Evolutionary conservation across 306 rosid species (phyloP).

Genomic region (Cercis canadensis): DNA sequence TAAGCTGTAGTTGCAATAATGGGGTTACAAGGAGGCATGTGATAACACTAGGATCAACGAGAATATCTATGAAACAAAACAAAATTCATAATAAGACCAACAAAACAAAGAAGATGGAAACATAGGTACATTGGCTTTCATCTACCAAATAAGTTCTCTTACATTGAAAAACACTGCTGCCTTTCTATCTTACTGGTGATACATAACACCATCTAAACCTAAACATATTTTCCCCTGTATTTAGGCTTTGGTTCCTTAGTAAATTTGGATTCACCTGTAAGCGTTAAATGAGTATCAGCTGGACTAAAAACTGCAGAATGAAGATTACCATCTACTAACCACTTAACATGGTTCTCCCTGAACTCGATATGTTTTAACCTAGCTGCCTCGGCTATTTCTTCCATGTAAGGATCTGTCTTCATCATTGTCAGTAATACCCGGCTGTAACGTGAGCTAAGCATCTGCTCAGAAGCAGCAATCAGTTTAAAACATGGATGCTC

Average conservation of each 20-base stretch:
- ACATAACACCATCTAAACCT: slow-evolving; percentile 29
- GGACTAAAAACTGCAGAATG: slow-evolving; percentile 93
- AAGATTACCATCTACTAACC: slow-evolving; percentile 97
- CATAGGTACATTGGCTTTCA: slow-evolving; percentile 15
- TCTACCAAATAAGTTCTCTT: neutral
- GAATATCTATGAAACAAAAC: slow-evolving; percentile 15
- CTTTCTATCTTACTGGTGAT: slow-evolving; percentile 18
- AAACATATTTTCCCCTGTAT: slow-evolving; percentile 93
- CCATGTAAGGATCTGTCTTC: slow-evolving; percentile 69
- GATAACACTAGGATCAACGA: no score
- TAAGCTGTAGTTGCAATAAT: no score
- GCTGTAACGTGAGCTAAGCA: slow-evolving; percentile 89
- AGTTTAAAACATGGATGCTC: slow-evolving; percentile 80
- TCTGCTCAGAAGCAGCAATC: slow-evolving; percentile 82
- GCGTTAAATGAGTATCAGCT: slow-evolving; percentile 44
- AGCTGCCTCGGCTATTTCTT: slow-evolving; percentile 79
- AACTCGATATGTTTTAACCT: slow-evolving; percentile 69
- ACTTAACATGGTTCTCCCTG: slow-evolving; percentile 86
- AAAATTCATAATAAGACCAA: slow-evolving; percentile 15
- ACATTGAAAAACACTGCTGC: slow-evolving; percentile 26
- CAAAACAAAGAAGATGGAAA: slow-evolving; percentile 4
- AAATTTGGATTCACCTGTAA: slow-evolving; percentile 48
- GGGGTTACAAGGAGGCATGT: no score
- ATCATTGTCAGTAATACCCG: slow-evolving; percentile 87
- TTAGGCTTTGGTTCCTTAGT: slow-evolving; percentile 76